Evolutionary conservation across 805 yeast genomes (phyloP).

Genomic region (Gaillardinia entomophila): DNA sequence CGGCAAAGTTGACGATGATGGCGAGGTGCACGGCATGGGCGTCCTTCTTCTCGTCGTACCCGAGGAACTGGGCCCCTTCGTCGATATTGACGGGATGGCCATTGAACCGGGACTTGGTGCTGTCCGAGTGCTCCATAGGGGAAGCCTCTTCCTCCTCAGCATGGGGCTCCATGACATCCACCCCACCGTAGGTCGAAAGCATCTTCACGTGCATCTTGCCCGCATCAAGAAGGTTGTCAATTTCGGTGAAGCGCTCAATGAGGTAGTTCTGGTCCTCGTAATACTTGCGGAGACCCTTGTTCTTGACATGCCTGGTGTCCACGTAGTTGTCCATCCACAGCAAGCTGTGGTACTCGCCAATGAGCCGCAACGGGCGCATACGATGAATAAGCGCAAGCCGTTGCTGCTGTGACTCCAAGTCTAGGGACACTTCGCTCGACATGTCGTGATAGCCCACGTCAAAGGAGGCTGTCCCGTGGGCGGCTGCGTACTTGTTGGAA

Average conservation of each 20-base stretch:
- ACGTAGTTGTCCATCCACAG: conserved; percentile 22
- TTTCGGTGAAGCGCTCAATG: conserved; percentile 50
- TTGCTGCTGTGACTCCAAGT: conserved; percentile 16
- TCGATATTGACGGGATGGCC: conserved; percentile 60
- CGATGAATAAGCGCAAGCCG: conserved; percentile 16
- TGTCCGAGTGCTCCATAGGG: conserved; percentile 2
- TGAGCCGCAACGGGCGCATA: conserved; percentile 28
- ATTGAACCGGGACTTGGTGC: conserved; percentile 22
- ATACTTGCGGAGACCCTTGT: conserved; percentile 29
- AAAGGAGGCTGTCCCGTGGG: background rate
- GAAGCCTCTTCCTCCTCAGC: conserved; percentile 10
- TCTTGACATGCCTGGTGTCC: conserved; percentile 14
- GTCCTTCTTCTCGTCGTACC: conserved; percentile 40
- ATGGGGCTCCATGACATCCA: conserved; percentile 5
- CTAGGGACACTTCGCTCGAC: conserved; percentile 10
- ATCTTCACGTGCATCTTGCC: conserved; percentile 58
- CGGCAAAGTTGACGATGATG: conserved; percentile 55
- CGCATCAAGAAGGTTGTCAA: conserved; percentile 63
- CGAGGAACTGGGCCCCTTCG: conserved; percentile 53
- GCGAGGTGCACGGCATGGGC: conserved; percentile 48
- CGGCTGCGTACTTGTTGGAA: background rate
- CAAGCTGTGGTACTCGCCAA: conserved; percentile 24
- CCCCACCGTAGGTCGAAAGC: conserved; percentile 53
- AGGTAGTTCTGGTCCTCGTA: conserved; percentile 57
- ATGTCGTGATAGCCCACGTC: conserved; percentile 4